These are phyloP conservation scores for Xylaria polymorpha DNA, from an alignment of 2,329 filamentous ascomycete species.

Conservation along the genomic window DNA sequence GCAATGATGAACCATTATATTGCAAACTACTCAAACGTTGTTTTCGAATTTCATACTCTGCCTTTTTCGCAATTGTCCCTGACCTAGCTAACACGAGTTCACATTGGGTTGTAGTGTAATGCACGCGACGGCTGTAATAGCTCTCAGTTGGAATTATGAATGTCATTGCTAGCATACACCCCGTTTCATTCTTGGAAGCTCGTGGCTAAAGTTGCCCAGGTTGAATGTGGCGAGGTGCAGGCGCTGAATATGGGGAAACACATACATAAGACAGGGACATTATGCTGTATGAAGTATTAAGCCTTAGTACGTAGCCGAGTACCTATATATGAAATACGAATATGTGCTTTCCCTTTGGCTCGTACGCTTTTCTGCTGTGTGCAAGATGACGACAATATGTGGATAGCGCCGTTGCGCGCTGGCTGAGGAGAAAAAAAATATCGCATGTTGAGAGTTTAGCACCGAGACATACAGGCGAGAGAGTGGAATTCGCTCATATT, in stretches of 20 bases:
- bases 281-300: not conserved
- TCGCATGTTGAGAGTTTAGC: not conserved
- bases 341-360: not conserved
- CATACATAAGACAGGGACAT: not conserved
- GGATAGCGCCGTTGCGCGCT: not conserved
- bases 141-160: not conserved
- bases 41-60: not conserved
- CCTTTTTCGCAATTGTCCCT: not conserved
- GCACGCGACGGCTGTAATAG: not conserved
- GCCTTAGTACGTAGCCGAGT: no score
- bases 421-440: not conserved
- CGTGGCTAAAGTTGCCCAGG: not conserved
- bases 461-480: not conserved
- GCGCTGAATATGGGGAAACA: not conserved
- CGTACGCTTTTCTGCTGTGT: not conserved
- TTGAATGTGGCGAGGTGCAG: not conserved
- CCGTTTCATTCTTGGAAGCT: no score
- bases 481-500: not conserved
- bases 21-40: not conserved
- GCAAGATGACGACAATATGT: not conserved
- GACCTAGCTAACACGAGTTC: not conserved
- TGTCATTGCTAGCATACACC: no score
- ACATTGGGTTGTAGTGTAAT: not conserved
- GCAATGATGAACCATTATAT: slow-evolving; percentile 26
- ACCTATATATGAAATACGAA: not conserved